Percentiles rank a stretch among this genome's conserved stretches.
Conservation (phyloP, 148 eudicot genomes). For the Chenopodium suecicum region DNA sequence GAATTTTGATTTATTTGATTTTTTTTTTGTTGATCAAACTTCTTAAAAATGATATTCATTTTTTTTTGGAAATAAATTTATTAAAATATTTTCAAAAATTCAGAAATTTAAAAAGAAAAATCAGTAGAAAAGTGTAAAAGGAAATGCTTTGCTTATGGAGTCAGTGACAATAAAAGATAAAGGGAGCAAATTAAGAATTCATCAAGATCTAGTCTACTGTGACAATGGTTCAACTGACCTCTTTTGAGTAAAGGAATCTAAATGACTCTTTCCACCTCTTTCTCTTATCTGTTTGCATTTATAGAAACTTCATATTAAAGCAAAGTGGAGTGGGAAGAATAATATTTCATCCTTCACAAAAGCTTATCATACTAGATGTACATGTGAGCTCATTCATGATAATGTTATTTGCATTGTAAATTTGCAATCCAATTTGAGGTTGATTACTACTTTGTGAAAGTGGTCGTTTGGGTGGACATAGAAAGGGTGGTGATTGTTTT, state of each 20-base stretch:
- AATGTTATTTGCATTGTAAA: no score
- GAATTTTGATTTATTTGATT: no score
- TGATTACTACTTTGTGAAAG: no score
- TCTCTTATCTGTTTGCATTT: neutral
- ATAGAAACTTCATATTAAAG: neutral
- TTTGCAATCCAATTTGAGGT: no score
- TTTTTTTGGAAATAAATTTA: no score
- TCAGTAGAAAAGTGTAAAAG: neutral
- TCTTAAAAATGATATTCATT: no score
- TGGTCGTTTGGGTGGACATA: no score
- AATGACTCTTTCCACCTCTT: neutral
- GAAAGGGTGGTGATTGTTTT: no score
- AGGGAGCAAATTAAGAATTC: neutral
- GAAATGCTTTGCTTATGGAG: neutral
- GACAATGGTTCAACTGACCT: neutral
- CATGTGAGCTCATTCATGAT: no score
- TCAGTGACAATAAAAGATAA: neutral
- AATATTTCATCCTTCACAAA: neutral
- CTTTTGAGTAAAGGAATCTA: neutral
- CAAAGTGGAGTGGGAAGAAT: neutral
- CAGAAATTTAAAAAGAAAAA: no score
- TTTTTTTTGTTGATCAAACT: no score
- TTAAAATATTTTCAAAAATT: no score
- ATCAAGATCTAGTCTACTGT: neutral
- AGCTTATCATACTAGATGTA: neutral